phyloP scores from a whole-genome alignment of 2,329 filamentous ascomycete species.

The Fusarium armeniacum region DNA sequence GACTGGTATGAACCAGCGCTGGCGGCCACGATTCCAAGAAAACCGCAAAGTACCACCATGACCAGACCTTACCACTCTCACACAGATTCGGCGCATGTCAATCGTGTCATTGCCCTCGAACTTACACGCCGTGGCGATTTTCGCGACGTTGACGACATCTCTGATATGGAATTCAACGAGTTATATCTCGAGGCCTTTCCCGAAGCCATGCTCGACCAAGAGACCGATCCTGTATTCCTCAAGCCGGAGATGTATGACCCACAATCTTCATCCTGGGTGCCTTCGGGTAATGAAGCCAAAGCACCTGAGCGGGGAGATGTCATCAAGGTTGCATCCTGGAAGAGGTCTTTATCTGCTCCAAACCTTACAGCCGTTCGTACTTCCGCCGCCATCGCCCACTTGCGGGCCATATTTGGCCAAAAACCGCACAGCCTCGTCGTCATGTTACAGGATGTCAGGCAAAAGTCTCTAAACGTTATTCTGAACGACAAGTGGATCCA shows the following conservation, averaged over 20 bases:
- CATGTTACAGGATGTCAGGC: neutral
- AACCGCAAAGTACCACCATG: neutral
- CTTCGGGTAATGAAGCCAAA: neutral
- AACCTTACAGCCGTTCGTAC: neutral
- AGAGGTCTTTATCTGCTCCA: neutral
- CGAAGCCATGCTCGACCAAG: neutral
- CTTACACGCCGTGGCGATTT: neutral
- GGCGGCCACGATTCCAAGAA: neutral
- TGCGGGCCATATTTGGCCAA: neutral
- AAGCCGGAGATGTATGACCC: neutral
- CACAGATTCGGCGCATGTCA: neutral
- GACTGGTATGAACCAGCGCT: neutral
- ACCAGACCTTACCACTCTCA: neutral
- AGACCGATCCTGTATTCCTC: neutral
- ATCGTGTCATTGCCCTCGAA: neutral
- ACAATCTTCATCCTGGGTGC: neutral
- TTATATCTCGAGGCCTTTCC: neutral
- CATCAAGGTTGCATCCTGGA: neutral
- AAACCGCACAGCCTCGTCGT: neutral
- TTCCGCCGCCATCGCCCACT: neutral
- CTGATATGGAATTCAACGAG: neutral
- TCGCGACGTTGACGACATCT: neutral
- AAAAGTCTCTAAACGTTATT: neutral
- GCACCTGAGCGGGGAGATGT: neutral
- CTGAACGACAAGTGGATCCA: neutral